Evolutionary conservation across 2,329 filamentous ascomycete species (phyloP), one percentile per base, ranked within the genome.

Genomic region (Diplodia corticola): DNA sequence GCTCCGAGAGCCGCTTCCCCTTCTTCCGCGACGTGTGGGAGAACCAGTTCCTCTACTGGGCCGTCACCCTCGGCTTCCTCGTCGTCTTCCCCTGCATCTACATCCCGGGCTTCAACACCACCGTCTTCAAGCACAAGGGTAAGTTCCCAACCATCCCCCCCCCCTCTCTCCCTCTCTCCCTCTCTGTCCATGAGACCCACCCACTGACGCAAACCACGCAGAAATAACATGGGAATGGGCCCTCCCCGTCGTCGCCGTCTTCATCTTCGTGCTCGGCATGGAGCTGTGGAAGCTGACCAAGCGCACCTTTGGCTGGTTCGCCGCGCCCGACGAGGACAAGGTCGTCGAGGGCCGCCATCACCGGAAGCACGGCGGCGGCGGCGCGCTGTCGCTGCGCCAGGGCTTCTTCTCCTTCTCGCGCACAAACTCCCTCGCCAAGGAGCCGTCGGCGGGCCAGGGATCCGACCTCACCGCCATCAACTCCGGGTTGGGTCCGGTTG

Each of bases 41-140:
- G 13, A 73, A 73, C 67, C 66, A 69, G 33, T 73, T 73, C 46
- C 80, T 90, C 22, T 90, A 90, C 81, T 89, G 83, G 79, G 83
- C 87, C 28, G 83, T 90, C 67, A 80, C 85, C 40, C 73, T 84
- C 7, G 87, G 86, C 9, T 85, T 84, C 68, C 69, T 88, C 28
- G 82, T 83, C 3, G 81, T 86, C 0, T 86, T 89, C 69, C 86
- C 86, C 0, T 83, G 84, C 4, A 77, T 89, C 37, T 73, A 73
- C 59, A 72, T 73, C 54, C 71, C 71, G 3, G 70, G 69, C 15
- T 69, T 73, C 59, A 73, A 73, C 64, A 66, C 64, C 5, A 69
- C 54, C 35, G 70, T 73, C 35, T 73, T 73, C 63, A 71, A 71
- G 68, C 71, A 73, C 46, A 68, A 68, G 57, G 67, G 63, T 64